These are phyloP conservation scores for Cutaneotrichosporon dermatis DNA, from an alignment of 1,284 basidiomycete species.

Conservation along the genomic window DNA sequence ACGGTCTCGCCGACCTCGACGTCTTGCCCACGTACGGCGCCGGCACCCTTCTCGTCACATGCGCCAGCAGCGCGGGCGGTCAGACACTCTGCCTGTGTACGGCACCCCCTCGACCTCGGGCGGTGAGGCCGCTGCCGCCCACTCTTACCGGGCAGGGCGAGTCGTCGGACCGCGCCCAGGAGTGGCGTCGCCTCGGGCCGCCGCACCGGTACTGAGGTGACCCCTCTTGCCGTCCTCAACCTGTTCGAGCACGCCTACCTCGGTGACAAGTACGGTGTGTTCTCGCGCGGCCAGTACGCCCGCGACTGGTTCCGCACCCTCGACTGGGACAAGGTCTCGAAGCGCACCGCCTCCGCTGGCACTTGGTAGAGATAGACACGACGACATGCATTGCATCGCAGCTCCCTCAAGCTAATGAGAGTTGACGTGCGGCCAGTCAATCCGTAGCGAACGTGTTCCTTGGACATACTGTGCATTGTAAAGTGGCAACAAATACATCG, in stretches of 20 bases:
- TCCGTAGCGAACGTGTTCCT: too few relatives aligned
- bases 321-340: slow-evolving; percentile 70
- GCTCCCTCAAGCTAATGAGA: too few relatives aligned
- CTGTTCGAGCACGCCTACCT: slow-evolving; percentile 92
- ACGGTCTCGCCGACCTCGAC: slow-evolving; percentile 30
- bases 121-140: background rate
- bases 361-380: slow-evolving; percentile 13
- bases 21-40: slow-evolving; percentile 68
- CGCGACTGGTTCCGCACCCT: slow-evolving; percentile 83
- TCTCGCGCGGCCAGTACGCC: slow-evolving; percentile 88
- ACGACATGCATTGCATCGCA: slow-evolving; percentile 19
- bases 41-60: slow-evolving; percentile 74
- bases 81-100: slow-evolving; percentile 27
- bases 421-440: too few relatives aligned
- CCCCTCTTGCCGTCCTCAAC: slow-evolving; percentile 65
- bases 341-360: slow-evolving; percentile 12
- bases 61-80: slow-evolving; percentile 44
- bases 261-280: slow-evolving; percentile 80
- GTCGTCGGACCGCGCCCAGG: background rate
- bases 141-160: background rate
- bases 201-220: slow-evolving; percentile 6
- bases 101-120: slow-evolving; percentile 22
- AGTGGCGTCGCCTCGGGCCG: slow-evolving; percentile 2
- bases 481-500: too few relatives aligned
- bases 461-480: too few relatives aligned